Evolutionary conservation across 2,329 filamentous ascomycete genomes (phyloP).

Genomic region (Emergomyces pasteurianus): DNA sequence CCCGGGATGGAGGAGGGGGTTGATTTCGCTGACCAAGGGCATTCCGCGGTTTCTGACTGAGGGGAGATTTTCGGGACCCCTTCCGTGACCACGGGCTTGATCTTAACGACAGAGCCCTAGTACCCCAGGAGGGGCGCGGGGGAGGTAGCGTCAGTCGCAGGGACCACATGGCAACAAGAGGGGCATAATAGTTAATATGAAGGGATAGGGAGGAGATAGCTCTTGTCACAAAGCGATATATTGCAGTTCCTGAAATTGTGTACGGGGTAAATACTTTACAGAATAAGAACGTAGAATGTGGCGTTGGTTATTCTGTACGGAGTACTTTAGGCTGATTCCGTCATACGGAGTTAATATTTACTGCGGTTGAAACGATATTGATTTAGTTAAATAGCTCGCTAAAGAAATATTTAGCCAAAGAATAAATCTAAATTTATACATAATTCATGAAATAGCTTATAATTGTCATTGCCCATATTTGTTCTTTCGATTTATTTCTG

Average conservation of each 20-base stretch:
- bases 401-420: background rate
- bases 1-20: background rate
- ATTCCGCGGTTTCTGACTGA: background rate
- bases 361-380: background rate
- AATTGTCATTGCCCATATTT: background rate
- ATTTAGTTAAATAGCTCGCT: background rate
- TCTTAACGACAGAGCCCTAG: background rate
- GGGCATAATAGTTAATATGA: background rate
- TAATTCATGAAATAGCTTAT: background rate
- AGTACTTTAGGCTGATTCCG: too few species aligned
- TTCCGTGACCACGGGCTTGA: constrained; percentile 4
- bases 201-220: background rate
- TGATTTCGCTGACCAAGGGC: background rate
- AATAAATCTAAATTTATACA: background rate
- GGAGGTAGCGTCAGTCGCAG: background rate
- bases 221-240: background rate
- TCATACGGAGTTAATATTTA: too few species aligned
- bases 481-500: background rate
- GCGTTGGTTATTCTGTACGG: too few species aligned
- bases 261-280: background rate
- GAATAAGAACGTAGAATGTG: background rate
- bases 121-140: background rate
- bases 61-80: background rate
- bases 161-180: background rate
- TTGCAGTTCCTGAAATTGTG: background rate